Evolutionary conservation across 2,329 filamentous ascomycete species (phyloP).

Genomic region (Chaetomiaceae sp.): DNA sequence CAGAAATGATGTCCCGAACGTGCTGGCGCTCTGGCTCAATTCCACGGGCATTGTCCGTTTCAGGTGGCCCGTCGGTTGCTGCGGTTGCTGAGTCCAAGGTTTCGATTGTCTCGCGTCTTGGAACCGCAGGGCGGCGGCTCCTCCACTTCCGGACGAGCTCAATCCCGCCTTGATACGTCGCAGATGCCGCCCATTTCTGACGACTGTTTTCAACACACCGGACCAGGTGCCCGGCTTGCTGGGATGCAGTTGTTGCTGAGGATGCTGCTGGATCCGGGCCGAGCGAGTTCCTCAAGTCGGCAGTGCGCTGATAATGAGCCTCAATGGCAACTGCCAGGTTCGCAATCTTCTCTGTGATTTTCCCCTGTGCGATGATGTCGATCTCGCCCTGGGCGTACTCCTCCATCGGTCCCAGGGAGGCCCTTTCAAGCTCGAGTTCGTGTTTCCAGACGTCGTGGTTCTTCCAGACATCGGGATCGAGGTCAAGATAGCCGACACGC

Average conservation of each 20-base stretch:
- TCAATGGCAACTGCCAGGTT: conserved; percentile 13
- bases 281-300: conserved; percentile 6
- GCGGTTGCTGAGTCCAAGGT: background rate
- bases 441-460: no score
- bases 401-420: no score
- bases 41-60: no score
- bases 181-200: background rate
- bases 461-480: conserved; percentile 1
- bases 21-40: background rate
- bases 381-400: background rate
- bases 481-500: background rate
- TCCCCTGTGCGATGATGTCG: background rate
- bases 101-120: background rate
- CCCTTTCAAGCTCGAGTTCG: no score
- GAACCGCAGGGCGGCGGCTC: background rate
- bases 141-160: background rate
- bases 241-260: background rate
- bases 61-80: no score
- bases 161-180: background rate
- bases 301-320: conserved; percentile 13
- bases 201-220: background rate
- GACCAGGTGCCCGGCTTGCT: background rate
- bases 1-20: background rate
- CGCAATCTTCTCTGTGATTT: conserved; percentile 6
- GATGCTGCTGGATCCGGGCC: background rate